These are phyloP conservation scores for Daldinia grandis DNA, from an alignment of 495 filamentous ascomycete species.

Conservation along the genomic window DNA sequence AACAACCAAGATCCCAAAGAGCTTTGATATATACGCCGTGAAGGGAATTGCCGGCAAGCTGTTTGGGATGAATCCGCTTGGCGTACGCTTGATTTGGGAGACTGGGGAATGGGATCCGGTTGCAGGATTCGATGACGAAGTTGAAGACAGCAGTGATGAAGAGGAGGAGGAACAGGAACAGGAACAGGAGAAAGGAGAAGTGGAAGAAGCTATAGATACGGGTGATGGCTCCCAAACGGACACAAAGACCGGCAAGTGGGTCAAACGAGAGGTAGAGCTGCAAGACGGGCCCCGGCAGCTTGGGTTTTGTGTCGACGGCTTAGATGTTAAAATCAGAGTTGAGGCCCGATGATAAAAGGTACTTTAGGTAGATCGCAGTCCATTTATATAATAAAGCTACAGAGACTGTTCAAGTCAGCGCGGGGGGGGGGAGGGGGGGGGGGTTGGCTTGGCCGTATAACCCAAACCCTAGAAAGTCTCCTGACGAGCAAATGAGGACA, in stretches of 20 bases:
- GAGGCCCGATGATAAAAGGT: constrained; percentile 51
- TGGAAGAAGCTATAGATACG: constrained; percentile 15
- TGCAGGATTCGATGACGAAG: constrained; percentile 67
- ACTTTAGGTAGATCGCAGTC: background rate
- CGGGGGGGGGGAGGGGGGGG: too few species aligned
- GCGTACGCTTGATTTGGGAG: constrained; percentile 76
- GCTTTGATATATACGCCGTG: constrained; percentile 80
- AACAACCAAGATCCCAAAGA: constrained; percentile 71
- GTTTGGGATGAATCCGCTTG: constrained; percentile 70
- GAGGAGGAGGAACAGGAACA: too few species aligned
- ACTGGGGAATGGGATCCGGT: constrained; percentile 87
- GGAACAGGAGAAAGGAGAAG: constrained; percentile 42
- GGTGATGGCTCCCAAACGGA: constrained; percentile 27
- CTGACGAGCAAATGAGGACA: background rate
- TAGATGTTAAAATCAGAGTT: constrained; percentile 73
- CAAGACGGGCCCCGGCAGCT: constrained; percentile 81
- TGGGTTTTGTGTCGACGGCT: constrained; percentile 81
- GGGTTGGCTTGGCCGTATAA: background rate
- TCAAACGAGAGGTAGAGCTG: constrained; percentile 80
- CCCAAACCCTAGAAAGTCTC: background rate
- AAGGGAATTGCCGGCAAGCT: constrained; percentile 78
- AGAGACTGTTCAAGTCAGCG: background rate
- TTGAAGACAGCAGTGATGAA: constrained; percentile 64
- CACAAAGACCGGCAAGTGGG: constrained; percentile 60
- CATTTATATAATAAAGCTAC: background rate